Evolutionary conservation across 1,284 basidiomycete species (phyloP).

Genomic region (Tilletiaria anomala): DNA sequence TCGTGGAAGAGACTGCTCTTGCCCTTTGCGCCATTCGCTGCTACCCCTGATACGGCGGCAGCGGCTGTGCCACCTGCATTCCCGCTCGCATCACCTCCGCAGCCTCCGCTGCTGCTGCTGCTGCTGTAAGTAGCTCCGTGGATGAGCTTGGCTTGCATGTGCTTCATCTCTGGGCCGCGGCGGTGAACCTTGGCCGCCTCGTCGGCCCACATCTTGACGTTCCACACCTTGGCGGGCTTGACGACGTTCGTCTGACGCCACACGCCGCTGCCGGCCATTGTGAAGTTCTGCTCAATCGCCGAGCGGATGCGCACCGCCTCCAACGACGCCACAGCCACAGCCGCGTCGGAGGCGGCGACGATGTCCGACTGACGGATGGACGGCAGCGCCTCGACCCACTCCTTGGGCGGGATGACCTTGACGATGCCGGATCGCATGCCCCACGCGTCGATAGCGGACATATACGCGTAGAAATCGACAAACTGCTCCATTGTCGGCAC

Average conservation of each 20-base stretch:
- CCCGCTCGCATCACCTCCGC: not conserved
- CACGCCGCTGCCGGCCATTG: conserved; percentile 27
- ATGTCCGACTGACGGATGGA: conserved; percentile 9
- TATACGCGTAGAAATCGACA: conserved; percentile 33
- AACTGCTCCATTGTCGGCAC: conserved; percentile 36
- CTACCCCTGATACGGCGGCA: too few relatives aligned
- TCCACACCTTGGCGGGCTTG: conserved; percentile 27
- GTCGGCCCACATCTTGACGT: conserved; percentile 36
- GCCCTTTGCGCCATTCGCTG: too few relatives aligned
- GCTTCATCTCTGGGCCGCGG: conserved; percentile 30
- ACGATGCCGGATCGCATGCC: conserved; percentile 37
- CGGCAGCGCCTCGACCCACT: conserved; percentile 31
- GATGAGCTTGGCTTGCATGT: conserved; percentile 30
- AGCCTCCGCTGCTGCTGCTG: not conserved
- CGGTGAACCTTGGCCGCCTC: conserved; percentile 15
- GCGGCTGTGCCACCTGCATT: too few relatives aligned
- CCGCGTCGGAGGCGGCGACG: not conserved
- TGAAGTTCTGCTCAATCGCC: conserved; percentile 34
- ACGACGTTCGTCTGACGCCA: conserved; percentile 37
- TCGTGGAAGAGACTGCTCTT: too few relatives aligned
- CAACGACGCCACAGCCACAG: conserved; percentile 8
- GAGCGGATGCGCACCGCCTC: conserved; percentile 29
- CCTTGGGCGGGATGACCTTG: conserved; percentile 32
- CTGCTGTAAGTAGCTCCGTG: conserved; percentile 7
- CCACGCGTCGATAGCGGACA: conserved; percentile 32